Percentiles rank a stretch among this genome's conserved stretches.
phyloP scores from a whole-genome alignment of 352 stramenopile genomes.

The Pseudoperonospora humuli region DNA sequence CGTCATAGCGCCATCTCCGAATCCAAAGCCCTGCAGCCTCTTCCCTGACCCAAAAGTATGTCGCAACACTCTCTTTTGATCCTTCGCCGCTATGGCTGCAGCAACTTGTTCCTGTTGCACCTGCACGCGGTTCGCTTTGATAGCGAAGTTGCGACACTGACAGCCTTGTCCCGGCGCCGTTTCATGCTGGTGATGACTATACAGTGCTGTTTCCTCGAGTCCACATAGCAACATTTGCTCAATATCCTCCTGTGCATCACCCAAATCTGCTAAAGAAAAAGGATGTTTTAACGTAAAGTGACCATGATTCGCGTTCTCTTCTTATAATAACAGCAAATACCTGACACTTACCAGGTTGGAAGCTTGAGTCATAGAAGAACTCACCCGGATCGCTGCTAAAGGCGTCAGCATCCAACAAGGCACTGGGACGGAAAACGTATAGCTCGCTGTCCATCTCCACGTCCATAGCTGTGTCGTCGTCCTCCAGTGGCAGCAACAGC shows the following conservation, averaged over 20 bases:
- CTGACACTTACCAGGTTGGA: constrained; percentile 24
- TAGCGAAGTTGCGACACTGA: constrained; percentile 29
- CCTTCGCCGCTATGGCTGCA: constrained; percentile 12
- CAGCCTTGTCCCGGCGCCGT: constrained; percentile 19
- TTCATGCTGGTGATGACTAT: constrained; percentile 23
- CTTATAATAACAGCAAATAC: background rate
- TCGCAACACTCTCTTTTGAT: constrained; percentile 39
- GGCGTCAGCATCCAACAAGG: constrained; percentile 51
- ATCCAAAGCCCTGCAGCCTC: constrained; percentile 41
- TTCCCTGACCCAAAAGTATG: constrained; percentile 51
- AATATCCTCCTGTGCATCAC: constrained; percentile 39
- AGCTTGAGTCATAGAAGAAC: constrained; percentile 28
- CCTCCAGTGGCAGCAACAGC: constrained; percentile 13
- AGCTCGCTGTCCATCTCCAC: constrained; percentile 61
- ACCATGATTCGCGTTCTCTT: no score
- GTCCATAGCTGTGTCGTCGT: constrained; percentile 23
- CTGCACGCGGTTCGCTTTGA: constrained; percentile 26
- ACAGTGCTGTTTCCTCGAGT: constrained; percentile 28
- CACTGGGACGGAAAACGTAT: constrained; percentile 55
- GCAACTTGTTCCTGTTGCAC: constrained; percentile 12
- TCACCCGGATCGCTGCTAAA: constrained; percentile 22
- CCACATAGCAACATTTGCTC: constrained; percentile 55
- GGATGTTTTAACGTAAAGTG: background rate
- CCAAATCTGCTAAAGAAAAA: constrained; percentile 19
- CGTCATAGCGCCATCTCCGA: constrained; percentile 15